Evolutionary conservation across 495 filamentous ascomycete genomes (phyloP).

Genomic region (Neurospora sublineolata): DNA sequence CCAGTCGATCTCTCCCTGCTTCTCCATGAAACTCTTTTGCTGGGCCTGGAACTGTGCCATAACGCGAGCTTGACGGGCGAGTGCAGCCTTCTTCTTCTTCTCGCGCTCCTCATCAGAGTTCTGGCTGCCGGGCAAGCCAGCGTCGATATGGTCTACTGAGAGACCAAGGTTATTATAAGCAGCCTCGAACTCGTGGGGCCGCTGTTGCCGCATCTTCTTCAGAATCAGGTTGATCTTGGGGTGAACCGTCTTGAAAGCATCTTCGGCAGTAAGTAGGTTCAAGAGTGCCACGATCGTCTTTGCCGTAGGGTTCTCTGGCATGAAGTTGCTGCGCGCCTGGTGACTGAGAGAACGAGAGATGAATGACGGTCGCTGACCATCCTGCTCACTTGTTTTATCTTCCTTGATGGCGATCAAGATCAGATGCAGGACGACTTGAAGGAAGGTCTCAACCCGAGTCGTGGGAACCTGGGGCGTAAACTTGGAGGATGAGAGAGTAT

Average conservation of each 20-base stretch:
- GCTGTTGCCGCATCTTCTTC: constrained; percentile 76
- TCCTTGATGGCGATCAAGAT: constrained; percentile 72
- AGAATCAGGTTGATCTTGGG: constrained; percentile 77
- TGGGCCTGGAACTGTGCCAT: constrained; percentile 98
- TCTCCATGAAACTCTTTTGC: constrained; percentile 84
- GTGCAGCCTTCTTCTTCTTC: constrained; percentile 75
- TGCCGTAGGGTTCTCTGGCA: constrained; percentile 32
- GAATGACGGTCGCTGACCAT: constrained; percentile 46
- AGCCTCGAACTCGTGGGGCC: constrained; percentile 53
- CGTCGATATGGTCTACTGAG: constrained; percentile 40
- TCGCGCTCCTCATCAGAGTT: constrained; percentile 62
- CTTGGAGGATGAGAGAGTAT: constrained; percentile 52
- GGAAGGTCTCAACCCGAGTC: constrained; percentile 78
- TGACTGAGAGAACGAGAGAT: constrained; percentile 55
- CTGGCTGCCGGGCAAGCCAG: constrained; percentile 41
- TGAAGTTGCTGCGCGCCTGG: constrained; percentile 43
- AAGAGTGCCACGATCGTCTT: constrained; percentile 67
- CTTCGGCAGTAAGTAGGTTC: constrained; percentile 59
- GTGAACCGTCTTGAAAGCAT: constrained; percentile 66
- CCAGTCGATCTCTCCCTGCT: constrained; percentile 76
- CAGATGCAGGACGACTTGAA: constrained; percentile 84
- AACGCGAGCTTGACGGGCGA: constrained; percentile 78
- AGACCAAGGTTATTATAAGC: constrained; percentile 42
- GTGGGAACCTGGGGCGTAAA: constrained; percentile 59
- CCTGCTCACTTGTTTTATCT: constrained; percentile 53